These are phyloP conservation scores for Apiotrichum gamsii DNA, from an alignment of 1,284 basidiomycete species.

Conservation along the genomic window DNA sequence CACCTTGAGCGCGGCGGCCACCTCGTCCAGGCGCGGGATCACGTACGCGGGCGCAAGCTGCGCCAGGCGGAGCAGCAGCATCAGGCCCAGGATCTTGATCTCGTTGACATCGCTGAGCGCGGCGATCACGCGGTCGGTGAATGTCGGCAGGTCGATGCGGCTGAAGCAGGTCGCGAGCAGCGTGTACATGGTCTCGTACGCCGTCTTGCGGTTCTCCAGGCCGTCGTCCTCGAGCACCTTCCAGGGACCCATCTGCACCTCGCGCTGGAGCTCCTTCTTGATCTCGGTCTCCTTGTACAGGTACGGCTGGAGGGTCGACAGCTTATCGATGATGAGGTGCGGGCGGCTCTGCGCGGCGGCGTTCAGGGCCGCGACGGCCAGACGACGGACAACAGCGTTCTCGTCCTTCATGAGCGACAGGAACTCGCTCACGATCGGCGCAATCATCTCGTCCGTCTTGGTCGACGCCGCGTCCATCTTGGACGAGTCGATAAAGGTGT, in stretches of 20 bases:
- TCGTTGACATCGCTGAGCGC: conserved; percentile 90
- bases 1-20: conserved; percentile 70
- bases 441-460: conserved; percentile 80
- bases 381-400: conserved; percentile 77
- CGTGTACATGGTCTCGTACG: conserved; percentile 93
- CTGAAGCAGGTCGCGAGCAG: conserved; percentile 85
- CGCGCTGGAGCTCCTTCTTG: conserved; percentile 75
- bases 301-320: conserved; percentile 67
- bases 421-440: conserved; percentile 81
- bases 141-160: conserved; percentile 77
- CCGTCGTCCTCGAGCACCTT: conserved; percentile 52
- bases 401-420: conserved; percentile 75
- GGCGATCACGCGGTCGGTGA: conserved; percentile 71
- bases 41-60: conserved; percentile 76
- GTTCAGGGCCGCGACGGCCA: conserved; percentile 82
- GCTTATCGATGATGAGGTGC: conserved; percentile 78
- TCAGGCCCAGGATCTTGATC: conserved; percentile 92
- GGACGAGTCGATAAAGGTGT: conserved; percentile 80
- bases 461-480: conserved; percentile 68
- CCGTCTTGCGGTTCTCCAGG: conserved; percentile 64
- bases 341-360: conserved; percentile 92
- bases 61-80: conserved; percentile 87
- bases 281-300: conserved; percentile 79
- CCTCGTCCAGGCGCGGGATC: conserved; percentile 77
- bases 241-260: conserved; percentile 98